phyloP scores from a whole-genome alignment of 2,329 filamentous ascomycete species.

The Fusarium citri region DNA sequence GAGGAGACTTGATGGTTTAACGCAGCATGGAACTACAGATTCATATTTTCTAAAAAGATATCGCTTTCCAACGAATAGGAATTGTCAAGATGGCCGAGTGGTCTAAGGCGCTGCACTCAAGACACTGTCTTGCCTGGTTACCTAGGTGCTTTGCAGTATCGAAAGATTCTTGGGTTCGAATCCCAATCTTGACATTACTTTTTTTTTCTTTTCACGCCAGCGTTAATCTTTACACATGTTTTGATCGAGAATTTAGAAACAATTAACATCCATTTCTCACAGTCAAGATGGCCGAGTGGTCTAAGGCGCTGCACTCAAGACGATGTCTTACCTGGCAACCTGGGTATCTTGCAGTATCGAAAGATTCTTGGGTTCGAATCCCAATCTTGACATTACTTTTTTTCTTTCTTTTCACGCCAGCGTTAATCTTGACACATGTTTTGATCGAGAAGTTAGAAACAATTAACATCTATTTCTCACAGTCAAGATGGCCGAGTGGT shows the following conservation, averaged over 20 bases:
- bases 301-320: conserved; percentile 4
- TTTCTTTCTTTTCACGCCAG: not conserved
- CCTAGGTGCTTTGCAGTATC: not conserved
- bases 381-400: not conserved
- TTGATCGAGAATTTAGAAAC: no score
- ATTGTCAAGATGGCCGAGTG: not conserved
- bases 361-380: conserved; percentile 13
- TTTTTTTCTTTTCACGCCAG: not conserved
- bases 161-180: conserved; percentile 8
- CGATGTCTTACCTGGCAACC: not conserved
- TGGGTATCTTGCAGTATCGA: not conserved
- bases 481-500: not conserved
- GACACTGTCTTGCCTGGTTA: not conserved
- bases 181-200: not conserved
- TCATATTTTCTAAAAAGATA: no score
- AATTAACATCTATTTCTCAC: not conserved
- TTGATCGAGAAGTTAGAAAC: rapidly evolving
- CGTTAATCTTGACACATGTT: no score
- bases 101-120: conserved; percentile 2
- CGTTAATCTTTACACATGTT: no score
- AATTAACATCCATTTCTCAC: not conserved
- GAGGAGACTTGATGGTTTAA: no score
- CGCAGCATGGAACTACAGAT: no score
- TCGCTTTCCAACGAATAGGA: no score
- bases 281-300: not conserved